Evolutionary conservation across 345 rosid genomes (phyloP).

Genomic region (Corchorus olitorius): DNA sequence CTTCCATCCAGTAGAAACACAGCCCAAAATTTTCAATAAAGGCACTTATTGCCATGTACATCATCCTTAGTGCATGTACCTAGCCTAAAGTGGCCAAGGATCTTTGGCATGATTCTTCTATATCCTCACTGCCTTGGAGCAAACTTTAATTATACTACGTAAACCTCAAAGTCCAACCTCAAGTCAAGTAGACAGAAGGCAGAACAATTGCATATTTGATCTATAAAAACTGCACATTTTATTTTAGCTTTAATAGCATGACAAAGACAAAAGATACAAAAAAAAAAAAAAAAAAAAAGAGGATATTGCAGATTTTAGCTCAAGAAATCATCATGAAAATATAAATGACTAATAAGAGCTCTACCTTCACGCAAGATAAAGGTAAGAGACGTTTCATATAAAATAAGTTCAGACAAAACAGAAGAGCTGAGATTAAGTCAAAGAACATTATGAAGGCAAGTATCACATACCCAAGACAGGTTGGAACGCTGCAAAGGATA

Average conservation of each 20-base stretch:
- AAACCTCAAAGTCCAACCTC: neutral
- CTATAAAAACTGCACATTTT: neutral
- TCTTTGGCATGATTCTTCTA: neutral
- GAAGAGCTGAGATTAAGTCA: neutral
- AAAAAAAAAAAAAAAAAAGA: neutral
- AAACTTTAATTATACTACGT: neutral
- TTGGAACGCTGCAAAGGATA: constrained; percentile 72
- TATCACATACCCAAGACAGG: constrained; percentile 53
- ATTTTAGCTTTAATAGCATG: neutral
- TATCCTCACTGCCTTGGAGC: neutral
- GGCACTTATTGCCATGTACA: neutral
- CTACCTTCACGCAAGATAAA: neutral
- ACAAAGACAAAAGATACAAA: neutral
- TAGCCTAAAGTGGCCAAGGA: neutral
- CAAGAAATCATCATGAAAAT: neutral
- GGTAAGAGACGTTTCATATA: neutral
- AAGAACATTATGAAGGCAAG: neutral
- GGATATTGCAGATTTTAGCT: neutral
- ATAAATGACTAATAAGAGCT: neutral
- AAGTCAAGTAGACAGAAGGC: neutral
- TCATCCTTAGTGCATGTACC: neutral
- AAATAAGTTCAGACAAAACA: neutral
- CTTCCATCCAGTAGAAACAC: neutral
- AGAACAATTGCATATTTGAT: neutral
- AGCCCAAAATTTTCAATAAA: neutral